Base-by-base conservation (phyloP, 140 eudicot genomes). In the Bidens hawaiensis region DNA sequence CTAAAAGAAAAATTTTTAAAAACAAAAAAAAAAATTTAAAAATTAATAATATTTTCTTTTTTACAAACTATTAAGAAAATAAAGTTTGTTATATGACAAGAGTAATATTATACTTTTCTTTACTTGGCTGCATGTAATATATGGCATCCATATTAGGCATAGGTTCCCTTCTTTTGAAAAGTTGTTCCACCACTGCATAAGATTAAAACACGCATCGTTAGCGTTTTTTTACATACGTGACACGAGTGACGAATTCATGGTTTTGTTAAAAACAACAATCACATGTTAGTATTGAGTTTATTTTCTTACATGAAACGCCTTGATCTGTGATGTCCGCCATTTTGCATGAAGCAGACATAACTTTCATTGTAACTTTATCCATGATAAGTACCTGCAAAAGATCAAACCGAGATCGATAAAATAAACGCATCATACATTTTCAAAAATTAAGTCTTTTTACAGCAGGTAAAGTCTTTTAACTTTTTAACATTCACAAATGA, bases 131-230 rank as follows among this genome's bases (percentile, higher is more conserved):
- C 42, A 88, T 68, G 85, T 80, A 93, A 55, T 93, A 93, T 74
- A 93, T 65, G 17, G 73, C 93, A 82, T 87, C 99, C 96, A 93
- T 68, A 60, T 89, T 72, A 21, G 99, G 87, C 87, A 93, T 57
- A 52, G 99, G 89, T 61, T 93, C 85, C 81, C 99, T 81, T 78
- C 96, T 75, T 83, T 78, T 85, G 30, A 76, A 81, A 63, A 88
- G 85, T 68, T 93, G 96, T 88, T 93, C 99, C 73, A 93, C 99
- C 95, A 93, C 99, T 93, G 90, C 78, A 78, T 22, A 40, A 59
- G 66, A 60, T 12, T 68, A 15, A 25, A 9, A 70, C 42, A 21
- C 28, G 41, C 58, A 52, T 34, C 46, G 31, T 58, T 26, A 27
- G 28, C 24, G n/a, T n/a, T 23, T 22, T 18, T 12, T 50, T 9